These are phyloP conservation scores for Starmerella bombi DNA, from an alignment of 805 yeast species.

Conservation along the genomic window DNA sequence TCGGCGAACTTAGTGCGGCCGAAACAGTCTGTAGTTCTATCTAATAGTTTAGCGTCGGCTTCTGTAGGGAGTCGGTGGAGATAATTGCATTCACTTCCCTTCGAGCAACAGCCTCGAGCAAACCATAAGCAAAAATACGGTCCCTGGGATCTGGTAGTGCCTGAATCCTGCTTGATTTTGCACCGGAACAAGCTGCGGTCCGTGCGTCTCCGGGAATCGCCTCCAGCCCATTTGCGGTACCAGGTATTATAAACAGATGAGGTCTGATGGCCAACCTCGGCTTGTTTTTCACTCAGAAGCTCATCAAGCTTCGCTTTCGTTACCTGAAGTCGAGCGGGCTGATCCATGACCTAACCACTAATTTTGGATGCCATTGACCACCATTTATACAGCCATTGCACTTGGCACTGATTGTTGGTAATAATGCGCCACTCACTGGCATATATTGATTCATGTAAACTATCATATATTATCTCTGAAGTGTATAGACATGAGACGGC, in stretches of 20 bases:
- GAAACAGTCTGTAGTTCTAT: constrained; percentile 71
- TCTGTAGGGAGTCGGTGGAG: constrained; percentile 59
- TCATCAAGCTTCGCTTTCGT: constrained; percentile 6
- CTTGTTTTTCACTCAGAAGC: neutral
- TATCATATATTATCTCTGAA: too few species aligned
- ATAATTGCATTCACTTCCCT: constrained; percentile 64
- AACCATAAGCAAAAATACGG: constrained; percentile 65
- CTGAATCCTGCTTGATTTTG: constrained; percentile 49
- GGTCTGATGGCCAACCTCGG: constrained; percentile 29
- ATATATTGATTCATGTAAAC: too few species aligned
- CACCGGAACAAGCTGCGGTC: constrained; percentile 46
- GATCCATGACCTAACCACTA: constrained; percentile 3
- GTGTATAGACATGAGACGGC: too few species aligned
- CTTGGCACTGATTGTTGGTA: too few species aligned
- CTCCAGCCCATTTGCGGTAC: constrained; percentile 84
- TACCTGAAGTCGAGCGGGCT: constrained; percentile 16
- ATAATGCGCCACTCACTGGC: too few species aligned
- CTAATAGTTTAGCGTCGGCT: constrained; percentile 38
- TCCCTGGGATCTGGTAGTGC: constrained; percentile 44
- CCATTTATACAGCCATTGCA: too few species aligned
- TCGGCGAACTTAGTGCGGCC: constrained; percentile 77
- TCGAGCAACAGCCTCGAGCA: constrained; percentile 76
- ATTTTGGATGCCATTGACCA: too few species aligned
- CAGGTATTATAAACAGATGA: constrained; percentile 69
- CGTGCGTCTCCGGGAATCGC: constrained; percentile 33